Conservation (phyloP, 1,139 yeast genomes). For the Schwanniomyces etchellsii region DNA sequence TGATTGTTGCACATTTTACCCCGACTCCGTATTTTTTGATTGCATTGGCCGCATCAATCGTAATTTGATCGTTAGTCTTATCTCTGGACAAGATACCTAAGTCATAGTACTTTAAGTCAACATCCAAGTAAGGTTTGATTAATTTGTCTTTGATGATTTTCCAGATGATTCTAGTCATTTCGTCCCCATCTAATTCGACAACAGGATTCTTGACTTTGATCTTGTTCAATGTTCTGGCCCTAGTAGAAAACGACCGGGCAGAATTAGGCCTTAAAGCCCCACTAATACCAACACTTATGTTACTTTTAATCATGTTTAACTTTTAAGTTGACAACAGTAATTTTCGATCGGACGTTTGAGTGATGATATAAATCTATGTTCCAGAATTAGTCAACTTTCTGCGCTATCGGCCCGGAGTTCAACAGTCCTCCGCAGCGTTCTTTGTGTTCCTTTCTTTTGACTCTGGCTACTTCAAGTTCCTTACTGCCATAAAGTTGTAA, state of each 20-base stretch:
- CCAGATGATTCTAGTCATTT: constrained; percentile 86
- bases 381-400: no score
- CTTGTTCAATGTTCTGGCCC: constrained; percentile 33
- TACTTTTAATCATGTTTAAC: not conserved
- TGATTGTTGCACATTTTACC: constrained; percentile 80
- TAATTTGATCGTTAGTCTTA: constrained; percentile 65
- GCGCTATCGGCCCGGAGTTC: no score
- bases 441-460: no score
- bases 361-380: no score
- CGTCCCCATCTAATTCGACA: constrained; percentile 83
- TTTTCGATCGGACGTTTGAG: no score
- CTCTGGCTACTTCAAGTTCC: no score
- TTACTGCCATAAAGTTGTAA: no score
- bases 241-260: constrained; percentile 18
- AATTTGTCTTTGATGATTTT: constrained; percentile 64
- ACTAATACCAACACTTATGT: not conserved
- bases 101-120: constrained; percentile 73
- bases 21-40: constrained; percentile 75
- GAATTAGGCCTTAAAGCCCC: constrained; percentile 3
- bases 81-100: constrained; percentile 69
- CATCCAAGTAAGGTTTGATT: constrained; percentile 64
- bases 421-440: no score
- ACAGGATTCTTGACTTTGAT: constrained; percentile 67
- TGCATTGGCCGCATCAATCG: constrained; percentile 72
- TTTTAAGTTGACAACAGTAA: not conserved